phyloP scores from a whole-genome alignment of 1,284 basidiomycete species.

The Neonothopanus nambi region DNA sequence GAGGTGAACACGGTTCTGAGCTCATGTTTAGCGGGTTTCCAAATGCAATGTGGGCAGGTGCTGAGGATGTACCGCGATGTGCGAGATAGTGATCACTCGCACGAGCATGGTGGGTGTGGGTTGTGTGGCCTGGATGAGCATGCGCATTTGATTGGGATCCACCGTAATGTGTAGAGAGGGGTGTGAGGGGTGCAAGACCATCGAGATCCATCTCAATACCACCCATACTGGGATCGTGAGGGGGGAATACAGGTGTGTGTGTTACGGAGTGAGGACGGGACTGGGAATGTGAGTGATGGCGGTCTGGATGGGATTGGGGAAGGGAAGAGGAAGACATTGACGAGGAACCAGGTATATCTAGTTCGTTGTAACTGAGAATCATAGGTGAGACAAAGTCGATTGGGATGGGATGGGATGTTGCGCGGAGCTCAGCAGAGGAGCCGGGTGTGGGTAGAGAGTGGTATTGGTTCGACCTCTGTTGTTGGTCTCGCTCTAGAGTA shows the following conservation, averaged over 20 bases:
- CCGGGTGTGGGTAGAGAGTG: slow-evolving; percentile 67
- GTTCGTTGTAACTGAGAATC: slow-evolving; percentile 42
- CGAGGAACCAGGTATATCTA: slow-evolving; percentile 29
- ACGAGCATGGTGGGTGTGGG: slow-evolving; percentile 20
- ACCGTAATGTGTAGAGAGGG: background rate
- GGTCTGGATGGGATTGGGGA: slow-evolving; percentile 11
- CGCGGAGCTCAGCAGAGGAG: slow-evolving; percentile 66
- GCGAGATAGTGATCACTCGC: slow-evolving; percentile 25
- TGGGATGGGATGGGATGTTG: slow-evolving; percentile 49
- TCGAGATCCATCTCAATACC: slow-evolving; percentile 6
- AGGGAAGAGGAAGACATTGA: slow-evolving; percentile 19
- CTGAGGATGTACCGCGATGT: slow-evolving; percentile 51
- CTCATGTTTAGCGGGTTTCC: slow-evolving; percentile 24
- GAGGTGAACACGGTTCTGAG: slow-evolving; percentile 8
- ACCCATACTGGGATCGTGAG: slow-evolving; percentile 21
- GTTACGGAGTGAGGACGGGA: slow-evolving; percentile 8
- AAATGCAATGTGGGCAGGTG: slow-evolving; percentile 64
- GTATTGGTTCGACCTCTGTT: slow-evolving; percentile 2
- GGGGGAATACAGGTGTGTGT: slow-evolving; percentile 15
- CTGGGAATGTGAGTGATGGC: slow-evolving; percentile 5
- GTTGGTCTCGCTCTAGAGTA: slow-evolving; percentile 6
- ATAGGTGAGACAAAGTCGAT: slow-evolving; percentile 66
- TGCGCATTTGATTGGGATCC: slow-evolving; percentile 20
- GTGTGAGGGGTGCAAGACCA: slow-evolving; percentile 2
- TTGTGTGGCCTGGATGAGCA: slow-evolving; percentile 19